Evolutionary conservation across 345 rosid genomes (phyloP), one percentile per base, ranked within the genome.

Genomic region (Rhodamnia argentea): DNA sequence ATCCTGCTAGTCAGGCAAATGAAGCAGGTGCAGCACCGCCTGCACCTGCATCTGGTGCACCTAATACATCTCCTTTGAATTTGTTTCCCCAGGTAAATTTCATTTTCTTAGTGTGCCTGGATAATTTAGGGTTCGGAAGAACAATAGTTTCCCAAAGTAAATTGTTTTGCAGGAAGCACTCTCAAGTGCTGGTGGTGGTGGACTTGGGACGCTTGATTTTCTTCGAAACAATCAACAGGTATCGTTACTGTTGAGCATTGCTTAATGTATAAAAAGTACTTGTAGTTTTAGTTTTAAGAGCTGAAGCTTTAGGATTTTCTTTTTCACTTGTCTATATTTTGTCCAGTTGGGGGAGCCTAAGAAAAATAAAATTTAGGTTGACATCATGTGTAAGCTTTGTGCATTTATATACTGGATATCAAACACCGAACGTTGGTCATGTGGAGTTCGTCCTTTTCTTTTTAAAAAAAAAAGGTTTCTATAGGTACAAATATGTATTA

Each of bases 161-260:
- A 76, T 84, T 84, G 84, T 37, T 78, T 56, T 86, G 82, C 89
- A 95, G 99, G 98, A 93, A 90, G 55, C 95, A 55, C 91, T 89
- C 89, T 88, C 98, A 85, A 93, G 93, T 91, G 92, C 93, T 81
- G 92, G 86, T 70, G 91, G 84, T 85, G 93, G 93, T 70, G 98
- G 96, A 76, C 93, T 91, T 90, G 98, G 98, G 84, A 90, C 98
- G 37, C 96, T 97, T 83, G 98, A 95, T 58, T 97, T 97, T 88
- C 99, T 96, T 78, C 92, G 98, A 89, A 94, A 92, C 93, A 97
- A 95, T 88, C 97, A 92, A 87, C 99, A 97, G 96, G 99, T 96
- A 27, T 60, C 42, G 18, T 85, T 87, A 52, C 44, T 82, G 14
- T 26, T 23, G 23, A 55, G 85, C 64, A 52, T n/a, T 76, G 85